Percentiles rank a stretch among this genome's conserved stretches.
Conservation (phyloP, 2,329 filamentous ascomycete genomes). For the Cercospora zeae-maydis region DNA sequence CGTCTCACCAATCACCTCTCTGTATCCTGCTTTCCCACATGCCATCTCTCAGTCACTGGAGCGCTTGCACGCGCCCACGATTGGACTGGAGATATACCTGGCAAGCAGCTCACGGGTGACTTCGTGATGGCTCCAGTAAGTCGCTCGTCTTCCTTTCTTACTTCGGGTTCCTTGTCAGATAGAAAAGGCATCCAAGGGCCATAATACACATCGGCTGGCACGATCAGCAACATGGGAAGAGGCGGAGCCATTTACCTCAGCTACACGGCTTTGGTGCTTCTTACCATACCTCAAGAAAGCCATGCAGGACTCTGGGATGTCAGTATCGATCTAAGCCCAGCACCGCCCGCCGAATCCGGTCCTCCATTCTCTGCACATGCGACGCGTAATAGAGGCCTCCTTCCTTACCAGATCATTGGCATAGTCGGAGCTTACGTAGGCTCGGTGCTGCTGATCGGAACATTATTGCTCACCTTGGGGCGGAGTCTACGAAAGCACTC, state of each 20-base stretch:
- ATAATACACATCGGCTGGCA: no score
- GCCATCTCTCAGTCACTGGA: no score
- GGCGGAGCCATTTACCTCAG: conserved; percentile 26
- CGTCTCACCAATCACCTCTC: conserved; percentile 14
- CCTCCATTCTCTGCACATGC: conserved; percentile 58
- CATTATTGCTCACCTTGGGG: conserved; percentile 50
- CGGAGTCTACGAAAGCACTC: conserved; percentile 44
- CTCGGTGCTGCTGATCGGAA: conserved; percentile 69
- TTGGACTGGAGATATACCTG: no score
- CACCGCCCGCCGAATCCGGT: conserved; percentile 59
- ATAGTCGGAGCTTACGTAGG: conserved; percentile 80
- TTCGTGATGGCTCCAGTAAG: no score
- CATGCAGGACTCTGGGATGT: conserved; percentile 38
- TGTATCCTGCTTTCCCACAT: no score
- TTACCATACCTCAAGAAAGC: conserved; percentile 1
- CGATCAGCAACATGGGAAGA: conserved; percentile 30
- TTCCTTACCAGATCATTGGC: conserved; percentile 78
- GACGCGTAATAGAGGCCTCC: conserved; percentile 58
- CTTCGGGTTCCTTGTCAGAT: no score
- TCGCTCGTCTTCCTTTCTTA: no score
- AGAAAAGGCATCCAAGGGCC: no score
- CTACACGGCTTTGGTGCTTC: conserved; percentile 31
- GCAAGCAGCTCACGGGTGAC: no score
- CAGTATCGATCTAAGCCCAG: conserved; percentile 54
- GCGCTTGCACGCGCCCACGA: no score